Base-by-base conservation (phyloP, 208 protist genomes). In the Trypanosoma vivax region DNA sequence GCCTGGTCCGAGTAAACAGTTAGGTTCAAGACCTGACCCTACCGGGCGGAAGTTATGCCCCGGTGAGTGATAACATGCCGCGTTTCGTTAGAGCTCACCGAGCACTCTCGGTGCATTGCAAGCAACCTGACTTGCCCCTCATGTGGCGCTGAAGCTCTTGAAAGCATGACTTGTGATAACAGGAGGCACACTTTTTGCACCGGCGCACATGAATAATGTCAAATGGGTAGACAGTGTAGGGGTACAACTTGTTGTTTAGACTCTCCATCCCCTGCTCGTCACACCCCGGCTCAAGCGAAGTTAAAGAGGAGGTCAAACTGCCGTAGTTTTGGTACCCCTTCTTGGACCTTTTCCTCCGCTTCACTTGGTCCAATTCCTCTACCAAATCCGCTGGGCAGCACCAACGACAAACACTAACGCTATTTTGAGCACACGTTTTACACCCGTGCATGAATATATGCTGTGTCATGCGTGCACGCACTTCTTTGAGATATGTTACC, bases 81-180 rank as follows among this genome's bases (percentile, higher is more conserved):
- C n/a, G n/a, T n/a, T n/a, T n/a, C n/a, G n/a, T n/a, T n/a, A n/a
- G n/a, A n/a, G n/a, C n/a, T n/a, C n/a, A n/a, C n/a, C n/a, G n/a
- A n/a, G n/a, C n/a, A n/a, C n/a, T n/a, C n/a, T n/a, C n/a, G n/a
- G n/a, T 13, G 31, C 57, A 64, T 16, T 30, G 47, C 0, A 34
- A 10, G 40, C 59, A 58, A 14, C 59, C 41, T 35, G 60, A 56
- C 11, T 9, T 23, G 16, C 45, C 52, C 13, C 25, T 27, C 46
- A 42, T 33, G 24, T 51, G 19, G 5, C 27, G 23, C 21, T 60
- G 51, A 9, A 65, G 18, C 21, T 50, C 16, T 4, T 55, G 24
- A 39, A 60, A 42, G 28, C 70, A 76, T 1, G 14, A 25, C 31
- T 52, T 62, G 42, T 76, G 70, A 56, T 64, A 71, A 37, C 39